phyloP scores from a whole-genome alignment of 1,284 basidiomycete species.

The Coriolopsis trogii region DNA sequence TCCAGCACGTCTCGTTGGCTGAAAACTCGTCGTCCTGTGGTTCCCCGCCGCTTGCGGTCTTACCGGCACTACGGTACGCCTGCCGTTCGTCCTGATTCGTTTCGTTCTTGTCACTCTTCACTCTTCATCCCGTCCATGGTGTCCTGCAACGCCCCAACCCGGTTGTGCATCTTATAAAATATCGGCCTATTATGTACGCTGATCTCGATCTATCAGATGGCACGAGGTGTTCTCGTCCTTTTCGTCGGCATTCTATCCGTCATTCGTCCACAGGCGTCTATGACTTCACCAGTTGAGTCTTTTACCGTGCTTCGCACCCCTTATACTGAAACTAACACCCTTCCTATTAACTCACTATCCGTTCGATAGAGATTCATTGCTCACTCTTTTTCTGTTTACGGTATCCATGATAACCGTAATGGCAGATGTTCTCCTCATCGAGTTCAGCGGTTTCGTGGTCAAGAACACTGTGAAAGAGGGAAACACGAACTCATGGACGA shows the following conservation, averaged over 20 bases:
- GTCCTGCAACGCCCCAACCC: slow-evolving; percentile 26
- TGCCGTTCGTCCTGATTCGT: slow-evolving; percentile 7
- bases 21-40: slow-evolving; percentile 79
- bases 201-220: slow-evolving; percentile 99
- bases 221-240: slow-evolving; percentile 92
- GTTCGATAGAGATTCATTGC: neutral
- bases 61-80: slow-evolving; percentile 80
- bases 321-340: slow-evolving; percentile 17
- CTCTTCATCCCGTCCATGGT: slow-evolving; percentile 6
- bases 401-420: slow-evolving; percentile 90
- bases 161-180: slow-evolving; percentile 81
- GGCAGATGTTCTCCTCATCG: slow-evolving; percentile 88
- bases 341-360: neutral
- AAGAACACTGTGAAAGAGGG: slow-evolving; percentile 68
- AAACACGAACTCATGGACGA: slow-evolving; percentile 18
- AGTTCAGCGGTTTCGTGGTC: slow-evolving; percentile 87
- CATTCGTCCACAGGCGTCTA: slow-evolving; percentile 81
- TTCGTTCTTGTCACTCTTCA: slow-evolving; percentile 13
- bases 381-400: slow-evolving; percentile 57
- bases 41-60: slow-evolving; percentile 89
- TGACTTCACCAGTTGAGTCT: slow-evolving; percentile 74
- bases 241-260: slow-evolving; percentile 96
- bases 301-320: slow-evolving; percentile 15
- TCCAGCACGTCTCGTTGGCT: slow-evolving; percentile 59
- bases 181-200: slow-evolving; percentile 93